A percentile compares a stretch with the other conserved stretches of the same genome.
Conservation (phyloP, 345 rosid species). For the Kernera saxatilis region DNA sequence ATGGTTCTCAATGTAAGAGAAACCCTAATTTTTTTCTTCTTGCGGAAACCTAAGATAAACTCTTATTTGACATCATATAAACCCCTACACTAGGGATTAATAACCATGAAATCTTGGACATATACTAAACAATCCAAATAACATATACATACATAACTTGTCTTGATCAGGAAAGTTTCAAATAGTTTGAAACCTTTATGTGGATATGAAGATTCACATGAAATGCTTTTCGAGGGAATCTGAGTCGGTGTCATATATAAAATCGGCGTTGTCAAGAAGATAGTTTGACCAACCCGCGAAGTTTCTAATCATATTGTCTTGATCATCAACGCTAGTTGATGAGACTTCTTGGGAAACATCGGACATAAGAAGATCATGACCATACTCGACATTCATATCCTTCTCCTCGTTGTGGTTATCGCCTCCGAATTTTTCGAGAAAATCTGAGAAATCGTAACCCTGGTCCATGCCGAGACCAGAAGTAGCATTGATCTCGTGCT, state of each 20-base stretch:
- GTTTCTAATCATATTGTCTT: slow-evolving; percentile 16
- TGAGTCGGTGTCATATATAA: slow-evolving; percentile 19
- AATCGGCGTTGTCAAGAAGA: slow-evolving; percentile 16
- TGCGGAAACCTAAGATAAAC: neutral
- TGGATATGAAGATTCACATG: slow-evolving; percentile 6
- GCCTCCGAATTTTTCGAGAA: slow-evolving; percentile 14
- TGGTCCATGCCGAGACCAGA: slow-evolving; percentile 10
- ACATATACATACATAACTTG: neutral
- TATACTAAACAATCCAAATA: slow-evolving; percentile 8
- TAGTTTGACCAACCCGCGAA: slow-evolving; percentile 26
- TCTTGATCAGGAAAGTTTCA: neutral
- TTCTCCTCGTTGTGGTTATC: slow-evolving; percentile 11
- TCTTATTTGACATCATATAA: neutral
- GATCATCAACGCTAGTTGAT: slow-evolving; percentile 34
- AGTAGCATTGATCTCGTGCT: slow-evolving; percentile 17
- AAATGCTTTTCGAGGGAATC: slow-evolving; percentile 16
- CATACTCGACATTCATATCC: slow-evolving; percentile 1
- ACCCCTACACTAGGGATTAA: slow-evolving; percentile 5
- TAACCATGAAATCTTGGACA: neutral
- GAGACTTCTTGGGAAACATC: slow-evolving; percentile 29
- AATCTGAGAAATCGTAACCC: slow-evolving; percentile 15
- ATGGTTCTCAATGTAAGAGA: slow-evolving; percentile 1
- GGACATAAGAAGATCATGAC: slow-evolving; percentile 16
- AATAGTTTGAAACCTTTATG: neutral
- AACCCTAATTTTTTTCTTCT: neutral